A percentile compares a stretch with the other conserved stretches of the same genome.
phyloP scores from a whole-genome alignment of 1,284 basidiomycete species.

The Fomitopsis pinicola region DNA sequence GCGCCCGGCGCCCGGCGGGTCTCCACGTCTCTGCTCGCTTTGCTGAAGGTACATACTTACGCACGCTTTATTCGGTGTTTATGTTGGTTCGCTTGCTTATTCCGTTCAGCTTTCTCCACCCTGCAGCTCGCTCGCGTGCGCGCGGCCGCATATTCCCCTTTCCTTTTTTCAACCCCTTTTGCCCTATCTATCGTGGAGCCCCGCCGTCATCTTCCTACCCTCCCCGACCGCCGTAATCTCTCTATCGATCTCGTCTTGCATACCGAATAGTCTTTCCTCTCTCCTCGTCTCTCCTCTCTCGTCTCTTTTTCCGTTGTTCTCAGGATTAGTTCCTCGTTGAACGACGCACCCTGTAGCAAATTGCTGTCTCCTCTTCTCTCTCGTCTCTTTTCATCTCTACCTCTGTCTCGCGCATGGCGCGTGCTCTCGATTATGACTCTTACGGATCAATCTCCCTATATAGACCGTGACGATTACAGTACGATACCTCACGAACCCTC shows the following conservation, averaged over 20 bases:
- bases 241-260: neutral
- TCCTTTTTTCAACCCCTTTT: neutral
- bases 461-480: slow-evolving; percentile 6
- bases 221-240: neutral
- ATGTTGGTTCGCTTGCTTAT: neutral
- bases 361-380: slow-evolving; percentile 5
- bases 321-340: slow-evolving; percentile 1
- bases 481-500: slow-evolving; percentile 6
- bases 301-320: neutral
- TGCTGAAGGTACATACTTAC: slow-evolving; percentile 1
- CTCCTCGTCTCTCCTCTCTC: neutral
- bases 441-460: slow-evolving; percentile 1
- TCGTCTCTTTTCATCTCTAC: neutral
- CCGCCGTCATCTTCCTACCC: neutral
- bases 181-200: slow-evolving; percentile 1
- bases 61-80: neutral
- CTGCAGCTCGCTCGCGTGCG: slow-evolving; percentile 1
- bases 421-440: neutral
- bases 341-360: slow-evolving; percentile 9
- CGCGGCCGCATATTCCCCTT: neutral
- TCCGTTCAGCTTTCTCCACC: neutral
- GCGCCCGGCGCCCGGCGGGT: neutral
- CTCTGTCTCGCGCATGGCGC: neutral
- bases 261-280: neutral
- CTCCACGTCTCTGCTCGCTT: neutral